Evolutionary conservation across 73 alveolate genomes (phyloP).

Genomic region (Paramecium pentaurelia): DNA sequence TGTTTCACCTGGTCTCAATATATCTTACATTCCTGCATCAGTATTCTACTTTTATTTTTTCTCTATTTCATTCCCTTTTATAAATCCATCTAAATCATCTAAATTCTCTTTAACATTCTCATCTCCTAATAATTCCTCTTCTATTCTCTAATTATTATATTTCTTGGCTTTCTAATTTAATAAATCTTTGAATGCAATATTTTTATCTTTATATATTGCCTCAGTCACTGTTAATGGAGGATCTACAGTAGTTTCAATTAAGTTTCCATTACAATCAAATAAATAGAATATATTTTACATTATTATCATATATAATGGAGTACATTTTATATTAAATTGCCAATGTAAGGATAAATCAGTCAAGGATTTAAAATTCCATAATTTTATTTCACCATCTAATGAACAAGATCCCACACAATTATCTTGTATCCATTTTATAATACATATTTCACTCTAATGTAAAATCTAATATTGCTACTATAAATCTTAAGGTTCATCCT

Average conservation of each 20-base stretch:
- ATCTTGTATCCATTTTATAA: slow-evolving; percentile 12
- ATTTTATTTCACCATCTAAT: neutral
- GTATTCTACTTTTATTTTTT: neutral
- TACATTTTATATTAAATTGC: neutral
- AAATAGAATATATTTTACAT: neutral
- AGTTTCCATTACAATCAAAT: neutral
- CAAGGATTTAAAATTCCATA: slow-evolving; percentile 29
- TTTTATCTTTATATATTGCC: neutral
- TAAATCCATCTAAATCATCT: neutral
- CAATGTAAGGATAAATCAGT: neutral
- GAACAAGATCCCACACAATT: neutral
- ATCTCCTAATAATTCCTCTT: neutral
- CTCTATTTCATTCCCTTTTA: neutral
- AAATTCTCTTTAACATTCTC: neutral
- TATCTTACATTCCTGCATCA: neutral
- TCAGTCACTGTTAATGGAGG: neutral
- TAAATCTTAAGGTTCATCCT: slow-evolving; percentile 37
- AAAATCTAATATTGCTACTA: neutral
- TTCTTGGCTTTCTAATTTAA: neutral
- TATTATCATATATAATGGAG: neutral
- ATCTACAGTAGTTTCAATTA: neutral
- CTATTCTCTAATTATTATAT: neutral
- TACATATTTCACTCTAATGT: neutral
- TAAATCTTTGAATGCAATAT: neutral
- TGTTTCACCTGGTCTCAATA: slow-evolving; percentile 32